phyloP scores from a whole-genome alignment of 345 rosid species.

The Streptanthus diversifolius region DNA sequence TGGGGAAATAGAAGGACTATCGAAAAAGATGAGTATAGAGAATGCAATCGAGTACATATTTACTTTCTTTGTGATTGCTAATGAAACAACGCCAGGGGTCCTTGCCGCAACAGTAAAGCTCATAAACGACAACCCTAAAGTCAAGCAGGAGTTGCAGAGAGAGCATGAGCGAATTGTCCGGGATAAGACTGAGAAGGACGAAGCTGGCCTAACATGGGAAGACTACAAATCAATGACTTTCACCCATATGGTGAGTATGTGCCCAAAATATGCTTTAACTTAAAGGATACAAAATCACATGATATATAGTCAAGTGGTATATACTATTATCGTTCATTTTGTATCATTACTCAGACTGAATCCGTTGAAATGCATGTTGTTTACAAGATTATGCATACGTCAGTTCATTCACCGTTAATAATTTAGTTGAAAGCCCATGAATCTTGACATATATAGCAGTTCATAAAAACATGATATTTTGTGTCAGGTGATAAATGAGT shows the following conservation, averaged over 20 bases:
- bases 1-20: conserved; percentile 1
- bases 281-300: neutral
- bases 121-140: conserved; percentile 18
- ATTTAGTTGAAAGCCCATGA: neutral
- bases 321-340: neutral
- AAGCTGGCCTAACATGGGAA: conserved; percentile 17
- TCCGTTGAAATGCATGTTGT: neutral
- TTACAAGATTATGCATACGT: neutral
- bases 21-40: neutral
- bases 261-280: neutral
- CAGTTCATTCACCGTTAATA: neutral
- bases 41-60: neutral
- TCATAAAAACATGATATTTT: neutral
- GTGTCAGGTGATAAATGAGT: conserved; percentile 19
- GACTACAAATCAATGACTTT: conserved; percentile 33
- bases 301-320: neutral
- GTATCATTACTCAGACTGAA: neutral
- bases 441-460: neutral
- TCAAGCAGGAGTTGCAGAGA: conserved; percentile 7
- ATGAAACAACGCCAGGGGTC: conserved; percentile 13
- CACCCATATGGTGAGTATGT: conserved; percentile 23
- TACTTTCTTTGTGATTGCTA: conserved; percentile 8
- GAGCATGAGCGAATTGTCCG: conserved; percentile 10
- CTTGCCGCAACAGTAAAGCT: conserved; percentile 10
- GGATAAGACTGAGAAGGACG: neutral